These are phyloP conservation scores for Orbilia oligospora DNA, from an alignment of 2,329 filamentous ascomycete species.

Conservation along the genomic window DNA sequence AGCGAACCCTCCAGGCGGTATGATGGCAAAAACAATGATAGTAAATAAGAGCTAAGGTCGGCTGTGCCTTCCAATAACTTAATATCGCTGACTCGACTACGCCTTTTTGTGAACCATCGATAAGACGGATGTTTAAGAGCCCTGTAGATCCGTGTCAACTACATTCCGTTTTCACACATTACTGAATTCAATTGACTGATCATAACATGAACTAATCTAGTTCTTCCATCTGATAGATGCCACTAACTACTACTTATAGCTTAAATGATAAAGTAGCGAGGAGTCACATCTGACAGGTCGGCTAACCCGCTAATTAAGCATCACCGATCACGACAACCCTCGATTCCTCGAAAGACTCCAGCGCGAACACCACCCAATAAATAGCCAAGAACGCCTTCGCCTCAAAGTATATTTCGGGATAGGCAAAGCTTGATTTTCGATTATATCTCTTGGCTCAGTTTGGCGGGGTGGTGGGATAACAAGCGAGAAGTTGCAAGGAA, in stretches of 20 bases:
- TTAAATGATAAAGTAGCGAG: background rate
- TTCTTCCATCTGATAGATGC: background rate
- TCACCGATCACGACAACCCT: background rate
- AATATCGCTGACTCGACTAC: background rate
- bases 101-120: background rate
- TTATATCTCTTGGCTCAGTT: constrained; percentile 13
- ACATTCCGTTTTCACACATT: constrained; percentile 23
- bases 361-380: background rate
- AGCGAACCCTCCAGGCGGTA: background rate
- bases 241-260: background rate
- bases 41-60: background rate
- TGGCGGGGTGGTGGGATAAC: background rate
- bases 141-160: background rate
- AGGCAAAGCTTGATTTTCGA: constrained; percentile 33
- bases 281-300: constrained; percentile 26
- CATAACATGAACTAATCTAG: background rate
- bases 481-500: constrained; percentile 25
- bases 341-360: background rate
- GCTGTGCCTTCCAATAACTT: constrained; percentile 1
- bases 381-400: background rate
- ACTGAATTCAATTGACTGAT: background rate
- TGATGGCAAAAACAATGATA: background rate
- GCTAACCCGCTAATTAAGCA: background rate
- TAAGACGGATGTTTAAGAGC: background rate
- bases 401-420: constrained; percentile 19